phyloP scores from a whole-genome alignment of 306 rosid genomes.

The Begonia masoniana region DNA sequence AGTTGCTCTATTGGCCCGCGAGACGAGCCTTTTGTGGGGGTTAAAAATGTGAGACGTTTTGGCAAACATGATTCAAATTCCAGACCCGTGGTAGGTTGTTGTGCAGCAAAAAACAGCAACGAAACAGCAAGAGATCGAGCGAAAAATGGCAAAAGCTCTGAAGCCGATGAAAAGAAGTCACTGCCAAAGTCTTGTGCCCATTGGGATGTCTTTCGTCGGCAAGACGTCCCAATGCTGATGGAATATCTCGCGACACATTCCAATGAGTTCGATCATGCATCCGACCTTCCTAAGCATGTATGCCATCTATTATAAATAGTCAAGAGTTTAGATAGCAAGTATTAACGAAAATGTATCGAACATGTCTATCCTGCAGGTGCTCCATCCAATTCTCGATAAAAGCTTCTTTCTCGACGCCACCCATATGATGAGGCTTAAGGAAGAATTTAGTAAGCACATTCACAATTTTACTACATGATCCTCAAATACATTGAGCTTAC shows the following conservation, averaged over 20 bases:
- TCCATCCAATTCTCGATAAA: constrained; percentile 85
- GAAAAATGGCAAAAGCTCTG: constrained; percentile 12
- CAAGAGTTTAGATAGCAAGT: no score
- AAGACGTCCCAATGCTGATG: constrained; percentile 78
- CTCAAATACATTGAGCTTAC: no score
- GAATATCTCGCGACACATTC: constrained; percentile 67
- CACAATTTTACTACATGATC: not conserved
- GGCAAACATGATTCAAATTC: constrained; percentile 33
- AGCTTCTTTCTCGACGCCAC: constrained; percentile 54
- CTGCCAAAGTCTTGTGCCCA: constrained; percentile 29
- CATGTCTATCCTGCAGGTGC: constrained; percentile 38
- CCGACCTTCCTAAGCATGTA: constrained; percentile 32
- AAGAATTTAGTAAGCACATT: constrained; percentile 62
- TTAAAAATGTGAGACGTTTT: constrained; percentile 13
- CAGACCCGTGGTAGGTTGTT: constrained; percentile 8
- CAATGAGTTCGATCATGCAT: constrained; percentile 23
- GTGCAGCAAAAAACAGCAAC: not conserved
- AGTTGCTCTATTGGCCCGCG: constrained; percentile 28
- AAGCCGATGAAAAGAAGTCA: constrained; percentile 15
- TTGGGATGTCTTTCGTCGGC: constrained; percentile 92
- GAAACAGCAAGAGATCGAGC: not conserved
- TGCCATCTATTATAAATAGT: constrained; percentile 10
- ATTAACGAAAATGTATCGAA: no score
- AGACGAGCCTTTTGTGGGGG: constrained; percentile 18
- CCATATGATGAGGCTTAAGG: constrained; percentile 78